Evolutionary conservation across 2,329 filamentous ascomycete species (phyloP).

Genomic region (Penicillium sp.): DNA sequence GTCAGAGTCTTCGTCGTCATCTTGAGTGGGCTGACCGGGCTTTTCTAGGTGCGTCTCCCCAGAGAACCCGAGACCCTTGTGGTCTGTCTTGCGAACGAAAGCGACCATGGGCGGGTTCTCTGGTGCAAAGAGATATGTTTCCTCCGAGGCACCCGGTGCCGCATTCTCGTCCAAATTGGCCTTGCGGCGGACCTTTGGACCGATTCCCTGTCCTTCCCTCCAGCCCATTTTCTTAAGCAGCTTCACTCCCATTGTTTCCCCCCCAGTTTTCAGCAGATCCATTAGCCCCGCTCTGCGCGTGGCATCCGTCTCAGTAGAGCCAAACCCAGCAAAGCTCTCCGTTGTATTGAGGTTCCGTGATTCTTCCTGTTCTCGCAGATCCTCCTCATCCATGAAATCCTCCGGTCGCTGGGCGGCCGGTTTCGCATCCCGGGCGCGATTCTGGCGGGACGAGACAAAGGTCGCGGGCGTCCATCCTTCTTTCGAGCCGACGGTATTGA

Average conservation of each 20-base stretch:
- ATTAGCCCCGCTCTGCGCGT: conserved; percentile 58
- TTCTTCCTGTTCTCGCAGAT: conserved; percentile 82
- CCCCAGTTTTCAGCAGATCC: conserved; percentile 69
- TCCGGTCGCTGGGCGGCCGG: conserved; percentile 64
- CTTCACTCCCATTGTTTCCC: conserved; percentile 84
- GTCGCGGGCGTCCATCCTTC: conserved; percentile 94
- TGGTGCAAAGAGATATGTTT: conserved; percentile 78
- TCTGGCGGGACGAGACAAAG: conserved; percentile 84
- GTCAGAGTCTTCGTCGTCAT: conserved; percentile 28
- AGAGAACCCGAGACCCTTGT: conserved; percentile 49
- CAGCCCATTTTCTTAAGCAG: conserved; percentile 91
- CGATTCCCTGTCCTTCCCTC: conserved; percentile 90
- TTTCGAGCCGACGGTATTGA: conserved; percentile 96
- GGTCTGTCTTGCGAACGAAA: conserved; percentile 46
- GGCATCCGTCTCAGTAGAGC: conserved; percentile 61
- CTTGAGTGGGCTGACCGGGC: conserved; percentile 8
- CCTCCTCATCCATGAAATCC: conserved; percentile 98
- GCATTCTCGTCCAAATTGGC: conserved; percentile 64
- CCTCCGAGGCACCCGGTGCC: conserved; percentile 38
- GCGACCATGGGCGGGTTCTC: conserved; percentile 68
- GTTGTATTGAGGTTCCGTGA: conserved; percentile 71
- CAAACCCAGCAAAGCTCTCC: conserved; percentile 72
- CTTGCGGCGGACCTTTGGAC: conserved; percentile 75
- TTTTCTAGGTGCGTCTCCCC: conserved; percentile 39
- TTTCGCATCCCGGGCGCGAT: conserved; percentile 69